phyloP scores from a whole-genome alignment of 441 rosid genomes.

The Jatropha podagrica region DNA sequence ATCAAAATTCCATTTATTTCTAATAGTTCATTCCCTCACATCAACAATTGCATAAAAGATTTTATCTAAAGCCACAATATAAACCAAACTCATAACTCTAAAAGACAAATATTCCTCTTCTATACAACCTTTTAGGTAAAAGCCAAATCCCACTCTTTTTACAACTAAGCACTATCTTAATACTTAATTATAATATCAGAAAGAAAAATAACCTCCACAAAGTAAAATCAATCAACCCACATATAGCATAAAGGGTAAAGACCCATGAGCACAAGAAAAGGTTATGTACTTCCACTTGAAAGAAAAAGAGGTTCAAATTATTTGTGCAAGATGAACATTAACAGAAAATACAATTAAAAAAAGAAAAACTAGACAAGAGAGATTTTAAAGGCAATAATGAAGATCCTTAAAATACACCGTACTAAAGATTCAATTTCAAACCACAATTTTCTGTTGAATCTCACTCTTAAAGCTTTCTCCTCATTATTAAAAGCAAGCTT shows the following conservation, averaged over 20 bases:
- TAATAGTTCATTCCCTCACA: background rate
- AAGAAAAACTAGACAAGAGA: background rate
- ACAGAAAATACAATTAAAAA: background rate
- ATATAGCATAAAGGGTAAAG: background rate
- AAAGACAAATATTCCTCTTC: constrained; percentile 3
- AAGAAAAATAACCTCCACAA: background rate
- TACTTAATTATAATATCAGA: background rate
- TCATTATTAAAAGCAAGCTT: constrained; percentile 45
- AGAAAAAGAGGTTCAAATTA: constrained; percentile 18
- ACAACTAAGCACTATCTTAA: background rate
- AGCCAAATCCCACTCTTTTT: background rate
- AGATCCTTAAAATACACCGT: background rate
- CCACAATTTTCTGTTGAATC: constrained; percentile 14
- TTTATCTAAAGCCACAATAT: background rate
- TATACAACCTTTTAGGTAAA: background rate
- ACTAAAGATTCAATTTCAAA: background rate
- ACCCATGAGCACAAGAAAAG: background rate
- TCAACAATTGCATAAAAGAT: background rate
- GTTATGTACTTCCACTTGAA: constrained; percentile 15
- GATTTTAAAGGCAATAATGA: background rate
- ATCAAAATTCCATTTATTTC: background rate
- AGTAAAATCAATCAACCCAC: background rate
- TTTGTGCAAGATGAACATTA: constrained; percentile 5
- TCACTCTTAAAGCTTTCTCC: background rate
- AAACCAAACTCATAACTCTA: background rate